These are phyloP conservation scores for Ambrosiella cleistominuta DNA, from an alignment of 2,329 filamentous ascomycete genomes.

Conservation along the genomic window DNA sequence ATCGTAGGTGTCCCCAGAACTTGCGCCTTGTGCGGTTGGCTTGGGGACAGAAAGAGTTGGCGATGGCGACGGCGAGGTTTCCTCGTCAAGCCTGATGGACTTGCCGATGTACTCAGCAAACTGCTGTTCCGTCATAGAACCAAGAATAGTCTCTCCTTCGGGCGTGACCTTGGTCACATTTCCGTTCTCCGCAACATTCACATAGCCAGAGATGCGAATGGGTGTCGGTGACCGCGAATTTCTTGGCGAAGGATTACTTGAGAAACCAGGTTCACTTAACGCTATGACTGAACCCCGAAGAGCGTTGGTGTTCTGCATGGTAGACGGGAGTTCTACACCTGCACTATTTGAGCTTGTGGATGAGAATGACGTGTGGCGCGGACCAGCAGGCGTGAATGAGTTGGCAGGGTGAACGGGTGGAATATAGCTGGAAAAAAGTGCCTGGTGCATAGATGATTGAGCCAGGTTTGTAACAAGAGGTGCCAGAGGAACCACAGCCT, in stretches of 20 bases:
- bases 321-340: not conserved
- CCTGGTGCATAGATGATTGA: too few species aligned
- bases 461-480: too few species aligned
- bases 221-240: slow-evolving; percentile 6
- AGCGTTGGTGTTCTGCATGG: not conserved
- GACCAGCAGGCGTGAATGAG: too few species aligned
- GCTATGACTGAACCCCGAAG: not conserved
- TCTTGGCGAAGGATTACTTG: not conserved
- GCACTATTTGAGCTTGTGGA: not conserved
- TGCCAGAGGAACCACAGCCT: too few species aligned
- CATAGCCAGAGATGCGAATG: slow-evolving; percentile 3
- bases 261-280: not conserved
- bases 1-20: not conserved
- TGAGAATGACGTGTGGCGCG: too few species aligned
- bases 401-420: too few species aligned
- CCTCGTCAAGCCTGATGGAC: not conserved
- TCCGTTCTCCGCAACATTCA: not conserved
- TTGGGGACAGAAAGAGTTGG: not conserved
- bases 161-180: not conserved
- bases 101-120: not conserved
- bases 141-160: not conserved
- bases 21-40: not conserved
- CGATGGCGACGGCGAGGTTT: not conserved
- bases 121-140: not conserved
- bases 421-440: too few species aligned